Base-by-base conservation (phyloP, 148 eudicot species). In the Chenopodium album region DNA sequence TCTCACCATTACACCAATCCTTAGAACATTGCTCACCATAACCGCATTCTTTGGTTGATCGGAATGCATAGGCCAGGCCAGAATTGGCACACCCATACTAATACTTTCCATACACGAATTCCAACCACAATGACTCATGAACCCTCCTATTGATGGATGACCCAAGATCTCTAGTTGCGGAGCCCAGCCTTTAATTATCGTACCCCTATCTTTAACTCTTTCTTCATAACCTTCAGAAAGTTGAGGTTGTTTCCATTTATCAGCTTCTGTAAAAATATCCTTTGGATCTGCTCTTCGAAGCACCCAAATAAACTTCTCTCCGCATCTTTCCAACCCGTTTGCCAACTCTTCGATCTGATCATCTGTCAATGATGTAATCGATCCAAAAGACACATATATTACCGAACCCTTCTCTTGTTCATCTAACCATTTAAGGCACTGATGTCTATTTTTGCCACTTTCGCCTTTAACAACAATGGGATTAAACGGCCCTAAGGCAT, bases 81-180 rank as follows among this genome's bases (percentile, higher is more conserved):
- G 84, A 4, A 92, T 79, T 0, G 94, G 91, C 52, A 91, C 94
- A 0, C 91, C 94, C 87, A 86, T 84, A 41, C 82, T 82, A 0
- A 90, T 80, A 29, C 92, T 87, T 64, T 92, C 94, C 69, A 88
- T 46, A 76, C 92, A 88, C 1, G 94, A 90, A 70, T 89, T 87
- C 95, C 95, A 92, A 2, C 94, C 92, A 67, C 91, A 90, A 32
- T 89, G 88, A 63, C 90, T 86, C 85, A 90, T 79, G 70, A 91
- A 91, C 2, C 92, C 94, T 1, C 91, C 90, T 1, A 80, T 83
- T 4, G 94, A 78, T 22, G 73, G 46, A 73, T 92, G 96, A 0
- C 73, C 90, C n/a, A 89, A 79, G 9, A 92, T 91, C 32, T 91
- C 89, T n/a, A 91, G 28, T 73, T 92, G 94, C 4, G 94, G 91